Evolutionary conservation across 1,139 yeast genomes (phyloP), one percentile per base, ranked within the genome.

Genomic region (Sugiyamaella castrensis): DNA sequence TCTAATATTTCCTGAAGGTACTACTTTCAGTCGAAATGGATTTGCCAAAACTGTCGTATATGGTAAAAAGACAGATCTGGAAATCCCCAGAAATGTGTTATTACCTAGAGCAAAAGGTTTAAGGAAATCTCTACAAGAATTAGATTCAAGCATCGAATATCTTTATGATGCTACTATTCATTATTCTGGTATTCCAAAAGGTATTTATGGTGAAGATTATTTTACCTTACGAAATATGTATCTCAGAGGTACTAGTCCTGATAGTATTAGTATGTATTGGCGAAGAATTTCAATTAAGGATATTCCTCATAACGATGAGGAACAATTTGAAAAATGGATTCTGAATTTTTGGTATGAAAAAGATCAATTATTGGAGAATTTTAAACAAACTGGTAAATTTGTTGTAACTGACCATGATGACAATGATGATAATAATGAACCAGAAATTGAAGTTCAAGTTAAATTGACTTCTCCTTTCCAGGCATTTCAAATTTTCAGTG

Each of bases 1-100:
- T 47, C 68, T 91, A 27, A 66, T 92, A 31, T 92, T 84, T 67
- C 98, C 99, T 1, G 99, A 92, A 67, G 99, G 99, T 1, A 92
- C 99, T 0, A 94, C 89, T 47, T 71, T 87, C 52, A 82, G 94
- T 34, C 73, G 72, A 10, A 76, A 79, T 55, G 88, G 96, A 3
- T 75, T 79, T 43, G 70, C 62, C 7, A 78, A 79, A 52, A 81
- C 91, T 2, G 72, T 71, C 12, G 73, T 66, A 12, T 92, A 71
- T 67, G 84, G 87, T 27, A 69, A 67, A 9, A 77, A 81, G 55
- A 67, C 74, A 37, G 58, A 58, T 57, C 30, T 76, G 77, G 65
- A 62, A 6, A 53, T 51, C 12, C 76, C 86, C 53, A 73, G 75
- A 41, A 82, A 88, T 65, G 80, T 87, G 10, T 72, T 92, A 53